Percentiles rank a stretch among this genome's conserved stretches.
Evolutionary conservation across 768 basidiomycete species (phyloP).

Genomic region (Mycena belliarum): DNA sequence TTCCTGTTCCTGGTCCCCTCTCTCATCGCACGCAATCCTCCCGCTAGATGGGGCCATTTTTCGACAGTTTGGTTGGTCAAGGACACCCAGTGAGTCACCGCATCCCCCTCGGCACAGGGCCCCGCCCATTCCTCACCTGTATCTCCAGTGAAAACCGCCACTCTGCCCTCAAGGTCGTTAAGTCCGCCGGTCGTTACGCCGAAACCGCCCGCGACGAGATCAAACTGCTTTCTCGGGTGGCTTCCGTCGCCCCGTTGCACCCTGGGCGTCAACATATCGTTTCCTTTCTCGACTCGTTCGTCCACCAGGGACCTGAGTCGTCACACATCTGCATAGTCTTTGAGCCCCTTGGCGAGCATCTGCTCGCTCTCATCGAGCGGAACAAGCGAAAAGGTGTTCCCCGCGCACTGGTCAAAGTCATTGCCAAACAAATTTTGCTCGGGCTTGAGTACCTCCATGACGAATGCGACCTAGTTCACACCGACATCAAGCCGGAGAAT

Average conservation of each 20-base stretch:
- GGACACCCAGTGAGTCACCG: slow-evolving; percentile 62
- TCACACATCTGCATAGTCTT: slow-evolving; percentile 90
- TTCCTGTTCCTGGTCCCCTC: slow-evolving; percentile 14
- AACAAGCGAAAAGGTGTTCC: slow-evolving; percentile 86
- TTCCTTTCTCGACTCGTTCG: slow-evolving; percentile 88
- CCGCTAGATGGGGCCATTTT: slow-evolving; percentile 86
- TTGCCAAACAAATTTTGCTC: slow-evolving; percentile 83
- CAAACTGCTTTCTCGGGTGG: slow-evolving; percentile 80
- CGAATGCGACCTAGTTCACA: slow-evolving; percentile 90
- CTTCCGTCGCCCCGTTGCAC: slow-evolving; percentile 70
- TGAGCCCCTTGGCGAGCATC: slow-evolving; percentile 80
- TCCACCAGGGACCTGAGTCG: slow-evolving; percentile 69
- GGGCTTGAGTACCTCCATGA: slow-evolving; percentile 92
- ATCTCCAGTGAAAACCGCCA: slow-evolving; percentile 62
- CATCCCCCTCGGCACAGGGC: slow-evolving; percentile 4
- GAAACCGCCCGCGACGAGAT: slow-evolving; percentile 98
- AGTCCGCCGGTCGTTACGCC: slow-evolving; percentile 92
- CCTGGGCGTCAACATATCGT: slow-evolving; percentile 82
- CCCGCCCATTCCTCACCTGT: slow-evolving; percentile 16
- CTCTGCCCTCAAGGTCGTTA: slow-evolving; percentile 93
- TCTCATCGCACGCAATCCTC: slow-evolving; percentile 29
- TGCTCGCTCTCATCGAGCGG: slow-evolving; percentile 72
- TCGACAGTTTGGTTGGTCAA: slow-evolving; percentile 93
- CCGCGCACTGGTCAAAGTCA: slow-evolving; percentile 77
- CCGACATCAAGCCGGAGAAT: slow-evolving; percentile 94